These are phyloP conservation scores for Tetrahymena malaccensis DNA, from an alignment of 73 alveolate species.

Conservation along the genomic window DNA sequence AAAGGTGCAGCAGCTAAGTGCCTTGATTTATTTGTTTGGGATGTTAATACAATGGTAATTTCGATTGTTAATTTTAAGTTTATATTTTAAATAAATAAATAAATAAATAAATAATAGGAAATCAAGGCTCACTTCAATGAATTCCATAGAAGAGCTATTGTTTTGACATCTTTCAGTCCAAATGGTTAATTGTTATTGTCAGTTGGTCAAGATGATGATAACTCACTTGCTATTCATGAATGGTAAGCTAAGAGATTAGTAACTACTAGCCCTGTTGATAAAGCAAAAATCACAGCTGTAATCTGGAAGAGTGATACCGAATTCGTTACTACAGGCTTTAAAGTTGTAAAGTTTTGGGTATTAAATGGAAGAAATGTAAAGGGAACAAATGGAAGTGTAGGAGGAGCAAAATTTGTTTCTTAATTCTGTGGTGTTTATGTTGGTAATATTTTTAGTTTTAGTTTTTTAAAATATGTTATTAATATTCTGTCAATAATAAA, in stretches of 20 bases:
- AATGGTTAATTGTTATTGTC: constrained; percentile 80
- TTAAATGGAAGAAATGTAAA: constrained; percentile 80
- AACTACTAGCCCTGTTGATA: constrained; percentile 81
- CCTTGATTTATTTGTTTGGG: constrained; percentile 93
- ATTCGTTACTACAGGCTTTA: constrained; percentile 90
- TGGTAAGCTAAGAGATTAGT: constrained; percentile 76
- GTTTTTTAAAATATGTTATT: background rate
- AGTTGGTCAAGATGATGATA: constrained; percentile 95
- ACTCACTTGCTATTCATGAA: constrained; percentile 91
- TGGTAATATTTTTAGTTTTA: constrained; percentile 44
- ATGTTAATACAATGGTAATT: constrained; percentile 48
- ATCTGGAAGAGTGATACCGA: constrained; percentile 85
- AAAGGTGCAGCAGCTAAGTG: constrained; percentile 81
- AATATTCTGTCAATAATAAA: background rate
- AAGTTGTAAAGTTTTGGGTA: constrained; percentile 87
- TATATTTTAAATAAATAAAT: no score
- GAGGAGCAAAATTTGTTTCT: constrained; percentile 62
- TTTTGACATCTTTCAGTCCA: constrained; percentile 84
- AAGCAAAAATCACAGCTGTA: constrained; percentile 79
- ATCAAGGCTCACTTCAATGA: constrained; percentile 51
- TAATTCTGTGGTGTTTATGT: constrained; percentile 52
- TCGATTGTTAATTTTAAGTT: background rate
- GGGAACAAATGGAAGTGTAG: constrained; percentile 71
- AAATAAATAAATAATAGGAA: constrained; percentile 3
- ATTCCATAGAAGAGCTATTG: constrained; percentile 87